These are phyloP conservation scores for Alternaria gaisen DNA, from an alignment of 2,329 filamentous ascomycete species.

Conservation along the genomic window DNA sequence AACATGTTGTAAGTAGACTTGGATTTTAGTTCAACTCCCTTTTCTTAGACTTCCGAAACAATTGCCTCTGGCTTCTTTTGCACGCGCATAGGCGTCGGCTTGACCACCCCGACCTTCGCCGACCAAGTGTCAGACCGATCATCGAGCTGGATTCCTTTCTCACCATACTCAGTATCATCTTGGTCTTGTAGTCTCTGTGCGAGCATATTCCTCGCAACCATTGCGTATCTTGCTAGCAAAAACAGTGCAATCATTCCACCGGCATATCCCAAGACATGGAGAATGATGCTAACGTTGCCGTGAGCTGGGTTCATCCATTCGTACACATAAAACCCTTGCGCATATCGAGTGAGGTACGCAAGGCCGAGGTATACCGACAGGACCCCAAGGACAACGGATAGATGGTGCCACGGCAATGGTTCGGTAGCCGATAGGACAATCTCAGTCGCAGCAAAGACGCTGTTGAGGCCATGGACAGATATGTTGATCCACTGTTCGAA, in stretches of 20 bases:
- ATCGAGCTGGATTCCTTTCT: constrained; percentile 20
- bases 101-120: constrained; percentile 16
- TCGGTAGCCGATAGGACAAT: constrained; percentile 72
- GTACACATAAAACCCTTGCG: constrained; percentile 78
- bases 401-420: constrained; percentile 68
- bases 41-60: neutral
- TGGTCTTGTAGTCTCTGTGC: constrained; percentile 12
- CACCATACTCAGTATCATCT: constrained; percentile 11
- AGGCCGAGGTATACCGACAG: constrained; percentile 75
- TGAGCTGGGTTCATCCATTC: constrained; percentile 54
- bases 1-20: neutral
- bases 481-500: constrained; percentile 65
- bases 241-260: constrained; percentile 32
- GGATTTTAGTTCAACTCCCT: neutral
- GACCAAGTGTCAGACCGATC: constrained; percentile 25
- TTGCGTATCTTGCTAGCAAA: constrained; percentile 23
- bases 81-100: constrained; percentile 10
- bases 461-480: constrained; percentile 78
- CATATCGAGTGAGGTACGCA: constrained; percentile 74
- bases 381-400: constrained; percentile 70
- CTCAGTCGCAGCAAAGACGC: constrained; percentile 74
- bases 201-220: constrained; percentile 24
- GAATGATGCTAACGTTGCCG: constrained; percentile 29
- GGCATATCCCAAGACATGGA: constrained; percentile 36
- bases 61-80: neutral